Percentiles rank a stretch among this genome's conserved stretches.
These are phyloP conservation scores for Lichtheimia hyalospora DNA, from an alignment of 371 early-diverging fungal genomes.

Conservation along the genomic window DNA sequence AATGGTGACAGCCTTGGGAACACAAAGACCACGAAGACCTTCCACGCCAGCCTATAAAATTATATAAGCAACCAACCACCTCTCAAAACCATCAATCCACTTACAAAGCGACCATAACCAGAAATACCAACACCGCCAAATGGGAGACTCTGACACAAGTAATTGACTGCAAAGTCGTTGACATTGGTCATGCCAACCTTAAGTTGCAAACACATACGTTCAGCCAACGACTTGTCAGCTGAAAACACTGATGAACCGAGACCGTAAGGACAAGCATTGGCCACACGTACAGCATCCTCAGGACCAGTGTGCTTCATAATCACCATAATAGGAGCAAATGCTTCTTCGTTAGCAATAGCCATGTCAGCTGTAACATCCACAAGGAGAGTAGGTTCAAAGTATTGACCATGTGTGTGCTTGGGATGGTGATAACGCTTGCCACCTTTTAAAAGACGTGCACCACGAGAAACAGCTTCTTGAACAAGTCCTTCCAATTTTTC, in stretches of 20 bases:
- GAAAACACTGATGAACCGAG: constrained; percentile 85
- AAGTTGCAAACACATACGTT: constrained; percentile 61
- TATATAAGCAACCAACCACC: too few species aligned
- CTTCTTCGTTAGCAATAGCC: constrained; percentile 75
- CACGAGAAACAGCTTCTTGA: constrained; percentile 73
- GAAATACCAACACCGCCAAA: constrained; percentile 84
- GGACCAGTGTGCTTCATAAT: constrained; percentile 73
- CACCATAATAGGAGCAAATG: constrained; percentile 85
- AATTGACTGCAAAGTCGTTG: constrained; percentile 87
- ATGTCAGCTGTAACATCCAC: constrained; percentile 74
- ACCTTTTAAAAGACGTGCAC: constrained; percentile 75
- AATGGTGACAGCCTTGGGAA: constrained; percentile 70
- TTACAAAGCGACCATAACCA: constrained; percentile 73
- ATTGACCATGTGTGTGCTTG: constrained; percentile 69
- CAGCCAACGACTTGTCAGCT: constrained; percentile 62
- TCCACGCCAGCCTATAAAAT: constrained; percentile 57
- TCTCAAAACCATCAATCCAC: background rate
- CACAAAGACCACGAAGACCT: constrained; percentile 74
- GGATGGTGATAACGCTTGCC: constrained; percentile 71
- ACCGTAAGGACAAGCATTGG: constrained; percentile 75
- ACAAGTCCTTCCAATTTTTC: constrained; percentile 45
- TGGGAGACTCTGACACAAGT: constrained; percentile 80
- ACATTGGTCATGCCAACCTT: constrained; percentile 83
- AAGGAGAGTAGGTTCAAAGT: constrained; percentile 81
- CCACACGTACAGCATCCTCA: constrained; percentile 72